phyloP scores from a whole-genome alignment of 164 flowering plant genomes.

The Dillenia suffruticosa region DNA sequence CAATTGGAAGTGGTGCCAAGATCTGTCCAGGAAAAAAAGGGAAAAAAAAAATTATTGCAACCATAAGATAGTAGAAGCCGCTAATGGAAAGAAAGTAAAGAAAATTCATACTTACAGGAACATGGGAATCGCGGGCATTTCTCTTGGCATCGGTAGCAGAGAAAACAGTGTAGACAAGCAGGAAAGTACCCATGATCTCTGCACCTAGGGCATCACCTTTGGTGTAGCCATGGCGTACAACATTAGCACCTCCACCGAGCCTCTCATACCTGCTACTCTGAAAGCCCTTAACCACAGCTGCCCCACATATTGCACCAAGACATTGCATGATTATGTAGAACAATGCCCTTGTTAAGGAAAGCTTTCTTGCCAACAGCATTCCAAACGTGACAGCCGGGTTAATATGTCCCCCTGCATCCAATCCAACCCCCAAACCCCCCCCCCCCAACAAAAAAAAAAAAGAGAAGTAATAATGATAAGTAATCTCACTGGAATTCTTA shows the following conservation, averaged over 20 bases:
- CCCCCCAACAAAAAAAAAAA: background rate
- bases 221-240: conserved; percentile 58
- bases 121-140: conserved; percentile 86
- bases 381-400: conserved; percentile 90
- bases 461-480: background rate
- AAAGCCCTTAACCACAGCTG: conserved; percentile 83
- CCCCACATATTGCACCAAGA: conserved; percentile 79
- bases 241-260: conserved; percentile 66
- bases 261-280: conserved; percentile 16
- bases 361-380: conserved; percentile 66
- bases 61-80: background rate
- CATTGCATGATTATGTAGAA: conserved; percentile 88
- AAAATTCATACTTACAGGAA: conserved; percentile 49
- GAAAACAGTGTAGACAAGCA: conserved; percentile 86
- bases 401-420: conserved; percentile 64
- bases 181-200: conserved; percentile 86
- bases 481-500: background rate
- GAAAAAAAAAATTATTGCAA: background rate
- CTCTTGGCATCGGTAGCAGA: conserved; percentile 92
- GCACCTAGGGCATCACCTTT: conserved; percentile 84
- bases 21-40: conserved; percentile 31
- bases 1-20: conserved; percentile 81
- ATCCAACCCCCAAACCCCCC: background rate
- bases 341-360: conserved; percentile 66
- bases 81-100: background rate